These are phyloP conservation scores for Saprolegnia parasitica DNA, from an alignment of 352 stramenopile species.

Conservation along the genomic window DNA sequence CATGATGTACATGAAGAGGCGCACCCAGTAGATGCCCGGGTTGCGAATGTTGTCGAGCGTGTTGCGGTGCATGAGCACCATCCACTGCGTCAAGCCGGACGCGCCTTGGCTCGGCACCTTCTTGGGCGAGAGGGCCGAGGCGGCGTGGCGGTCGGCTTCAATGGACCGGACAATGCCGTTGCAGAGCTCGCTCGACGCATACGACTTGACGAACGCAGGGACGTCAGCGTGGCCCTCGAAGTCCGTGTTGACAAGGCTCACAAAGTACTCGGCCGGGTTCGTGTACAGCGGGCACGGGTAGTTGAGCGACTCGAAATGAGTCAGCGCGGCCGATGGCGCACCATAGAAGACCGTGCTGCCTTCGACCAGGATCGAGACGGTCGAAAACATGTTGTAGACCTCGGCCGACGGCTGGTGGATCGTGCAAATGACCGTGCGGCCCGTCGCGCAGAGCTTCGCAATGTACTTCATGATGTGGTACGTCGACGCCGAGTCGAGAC, in stretches of 20 bases:
- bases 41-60: constrained; percentile 61
- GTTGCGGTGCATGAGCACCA: constrained; percentile 49
- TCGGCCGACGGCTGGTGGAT: constrained; percentile 66
- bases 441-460: constrained; percentile 34
- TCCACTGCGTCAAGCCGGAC: constrained; percentile 41
- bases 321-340: constrained; percentile 36
- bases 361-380: constrained; percentile 49
- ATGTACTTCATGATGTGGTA: constrained; percentile 51
- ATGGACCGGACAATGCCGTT: neutral
- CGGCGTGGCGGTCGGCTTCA: neutral
- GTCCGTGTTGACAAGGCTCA: constrained; percentile 51
- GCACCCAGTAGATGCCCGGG: constrained; percentile 62
- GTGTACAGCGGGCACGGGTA: constrained; percentile 44
- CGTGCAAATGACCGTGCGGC: constrained; percentile 52
- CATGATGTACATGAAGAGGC: constrained; percentile 64
- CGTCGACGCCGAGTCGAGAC: constrained; percentile 46
- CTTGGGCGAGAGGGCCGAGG: neutral
- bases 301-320: constrained; percentile 37
- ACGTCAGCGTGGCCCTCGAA: constrained; percentile 47
- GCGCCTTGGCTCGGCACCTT: neutral
- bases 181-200: constrained; percentile 28
- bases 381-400: constrained; percentile 60
- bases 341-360: constrained; percentile 81
- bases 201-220: constrained; percentile 32
- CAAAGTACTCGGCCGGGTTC: constrained; percentile 55